A percentile compares a stretch with the other conserved stretches of the same genome.
phyloP scores from a whole-genome alignment of 306 rosid species.

The Pyrus pyrifolia region DNA sequence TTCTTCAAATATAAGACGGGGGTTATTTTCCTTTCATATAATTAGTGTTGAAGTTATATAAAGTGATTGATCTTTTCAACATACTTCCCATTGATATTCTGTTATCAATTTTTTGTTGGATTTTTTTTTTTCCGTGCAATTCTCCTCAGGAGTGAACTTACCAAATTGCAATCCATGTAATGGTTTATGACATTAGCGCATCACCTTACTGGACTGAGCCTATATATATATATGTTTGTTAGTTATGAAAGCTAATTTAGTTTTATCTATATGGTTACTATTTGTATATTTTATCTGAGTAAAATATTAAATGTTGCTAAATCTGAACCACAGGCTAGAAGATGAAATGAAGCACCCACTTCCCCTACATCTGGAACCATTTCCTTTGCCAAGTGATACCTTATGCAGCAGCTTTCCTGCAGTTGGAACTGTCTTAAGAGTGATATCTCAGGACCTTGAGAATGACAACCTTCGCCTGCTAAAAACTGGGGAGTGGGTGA shows the following conservation, averaged over 20 bases:
- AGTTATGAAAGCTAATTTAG: no score
- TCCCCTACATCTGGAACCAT: slow-evolving; percentile 36
- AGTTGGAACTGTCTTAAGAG: slow-evolving; percentile 49
- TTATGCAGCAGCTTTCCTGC: slow-evolving; percentile 39
- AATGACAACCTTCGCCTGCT: slow-evolving; percentile 20
- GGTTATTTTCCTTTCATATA: background rate
- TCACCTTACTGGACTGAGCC: background rate
- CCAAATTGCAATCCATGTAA: background rate
- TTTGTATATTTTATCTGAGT: background rate
- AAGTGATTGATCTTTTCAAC: background rate
- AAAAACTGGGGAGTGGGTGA: slow-evolving; percentile 46
- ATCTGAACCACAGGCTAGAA: slow-evolving; percentile 40
- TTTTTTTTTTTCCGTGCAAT: no score
- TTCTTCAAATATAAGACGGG: background rate
- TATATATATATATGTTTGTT: no score
- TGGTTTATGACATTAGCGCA: background rate
- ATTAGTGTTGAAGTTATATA: background rate
- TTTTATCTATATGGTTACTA: background rate
- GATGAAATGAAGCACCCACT: slow-evolving; percentile 43
- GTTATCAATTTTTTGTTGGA: background rate
- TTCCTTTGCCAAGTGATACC: slow-evolving; percentile 35
- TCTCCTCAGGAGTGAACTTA: background rate
- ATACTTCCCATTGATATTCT: background rate
- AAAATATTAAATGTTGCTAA: slow-evolving; percentile 1
- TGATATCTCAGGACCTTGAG: slow-evolving; percentile 25